Base-by-base conservation (phyloP, 2,329 filamentous ascomycete genomes). In the Ophiostoma ips region DNA sequence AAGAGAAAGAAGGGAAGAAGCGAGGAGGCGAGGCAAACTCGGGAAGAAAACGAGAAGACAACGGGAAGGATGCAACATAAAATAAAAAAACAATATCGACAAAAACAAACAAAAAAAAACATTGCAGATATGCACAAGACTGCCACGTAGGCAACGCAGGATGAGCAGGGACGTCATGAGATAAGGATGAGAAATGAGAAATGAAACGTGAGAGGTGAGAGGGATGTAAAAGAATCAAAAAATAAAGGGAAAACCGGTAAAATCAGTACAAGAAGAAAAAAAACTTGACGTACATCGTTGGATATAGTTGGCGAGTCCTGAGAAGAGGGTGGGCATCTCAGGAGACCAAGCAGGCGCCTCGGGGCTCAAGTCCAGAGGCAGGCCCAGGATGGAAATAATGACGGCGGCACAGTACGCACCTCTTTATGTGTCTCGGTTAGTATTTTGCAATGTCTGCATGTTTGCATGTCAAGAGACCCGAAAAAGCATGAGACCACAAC, bases 401-500 rank as follows among this genome's bases (percentile, higher is more conserved):
- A 90, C 83, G 61, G 90, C 76, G 46, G 88, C 87, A 68, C 89
- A 95, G 68, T 94, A 98, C 49, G 88, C 89, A 55, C 90, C 92
- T 62, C 87, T 87, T n/a, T n/a, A n/a, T n/a, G n/a, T 58, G 19
- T 8, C 6, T 19, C 9, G 19, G 37, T 47, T 45, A 35, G 21
- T n/a, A n/a, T n/a, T n/a, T n/a, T n/a, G n/a, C n/a, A n/a, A n/a
- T n/a, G n/a, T n/a, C n/a, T n/a, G n/a, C n/a, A n/a, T n/a, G n/a
- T n/a, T n/a, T n/a, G n/a, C n/a, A n/a, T n/a, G n/a, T n/a, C n/a
- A n/a, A n/a, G n/a, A n/a, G n/a, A n/a, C n/a, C 24, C 12, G 36
- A 13, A 24, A 7, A 24, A 19, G 3, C 12, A 12, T 15, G 9
- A 35, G 3, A 11, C n/a, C 1, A 6, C 5, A 8, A 64, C 73